These are phyloP conservation scores for Ogataea pilisensis DNA, from an alignment of 805 yeast species.

Conservation along the genomic window DNA sequence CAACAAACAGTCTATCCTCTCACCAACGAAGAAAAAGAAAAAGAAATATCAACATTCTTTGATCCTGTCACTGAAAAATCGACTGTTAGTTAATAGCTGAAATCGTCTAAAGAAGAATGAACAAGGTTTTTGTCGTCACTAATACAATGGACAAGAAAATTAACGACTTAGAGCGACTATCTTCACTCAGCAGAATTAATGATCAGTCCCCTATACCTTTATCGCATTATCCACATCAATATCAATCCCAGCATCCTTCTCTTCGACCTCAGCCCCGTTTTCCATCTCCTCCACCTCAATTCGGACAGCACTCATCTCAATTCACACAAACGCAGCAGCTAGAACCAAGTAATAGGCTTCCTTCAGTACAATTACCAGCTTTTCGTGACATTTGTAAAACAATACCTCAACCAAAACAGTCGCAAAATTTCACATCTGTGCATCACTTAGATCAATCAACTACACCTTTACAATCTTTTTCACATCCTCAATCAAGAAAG, in stretches of 20 bases:
- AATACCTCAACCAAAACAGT: slow-evolving; percentile 29
- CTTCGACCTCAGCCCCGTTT: not conserved
- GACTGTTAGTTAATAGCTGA: too few relatives aligned
- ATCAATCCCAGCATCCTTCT: slow-evolving; percentile 29
- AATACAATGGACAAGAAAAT: too few relatives aligned
- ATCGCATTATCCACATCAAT: not conserved
- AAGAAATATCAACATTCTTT: too few relatives aligned
- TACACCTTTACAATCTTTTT: not conserved
- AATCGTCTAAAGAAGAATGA: too few relatives aligned
- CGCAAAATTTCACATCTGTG: slow-evolving; percentile 28
- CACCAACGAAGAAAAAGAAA: too few relatives aligned
- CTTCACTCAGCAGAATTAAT: slow-evolving; percentile 18
- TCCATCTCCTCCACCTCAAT: not conserved
- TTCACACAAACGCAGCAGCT: slow-evolving; percentile 64
- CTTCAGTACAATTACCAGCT: slow-evolving; percentile 71
- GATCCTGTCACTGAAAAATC: too few relatives aligned
- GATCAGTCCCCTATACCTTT: not conserved
- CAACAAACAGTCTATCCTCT: too few relatives aligned
- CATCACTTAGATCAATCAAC: slow-evolving; percentile 35
- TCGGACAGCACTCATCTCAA: slow-evolving; percentile 66
- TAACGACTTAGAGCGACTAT: slow-evolving; percentile 42
- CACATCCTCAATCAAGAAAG: not conserved
- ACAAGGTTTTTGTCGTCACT: too few relatives aligned
- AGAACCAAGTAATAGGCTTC: slow-evolving; percentile 48
- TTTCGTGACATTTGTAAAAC: slow-evolving; percentile 79